Conservation (phyloP, 129 eudicot species). For the Solidago caesia region DNA sequence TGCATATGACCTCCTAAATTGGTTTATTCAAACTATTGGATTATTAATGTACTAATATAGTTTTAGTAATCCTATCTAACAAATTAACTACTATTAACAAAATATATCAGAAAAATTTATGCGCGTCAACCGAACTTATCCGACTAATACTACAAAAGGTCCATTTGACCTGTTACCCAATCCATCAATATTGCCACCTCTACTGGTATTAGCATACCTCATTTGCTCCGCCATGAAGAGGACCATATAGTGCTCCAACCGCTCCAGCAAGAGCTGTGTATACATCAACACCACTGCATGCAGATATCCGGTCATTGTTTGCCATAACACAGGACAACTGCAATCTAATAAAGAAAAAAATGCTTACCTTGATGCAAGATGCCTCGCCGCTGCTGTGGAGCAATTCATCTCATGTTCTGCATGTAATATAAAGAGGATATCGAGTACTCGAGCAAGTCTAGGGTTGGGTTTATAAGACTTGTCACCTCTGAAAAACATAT, state of each 20-base stretch:
- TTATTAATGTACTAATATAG: no score
- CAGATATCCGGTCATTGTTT: slow-evolving; percentile 16
- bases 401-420: slow-evolving; percentile 99
- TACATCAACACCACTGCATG: slow-evolving; percentile 94
- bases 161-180: not conserved
- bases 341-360: not conserved
- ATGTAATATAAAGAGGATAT: slow-evolving; percentile 85
- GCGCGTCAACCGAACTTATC: not conserved
- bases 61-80: no score
- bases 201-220: slow-evolving; percentile 52
- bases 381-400: slow-evolving; percentile 96
- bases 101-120: no score
- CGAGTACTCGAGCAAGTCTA: slow-evolving; percentile 89
- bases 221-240: slow-evolving; percentile 99
- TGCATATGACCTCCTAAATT: no score
- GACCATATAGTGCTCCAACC: slow-evolving; percentile 98
- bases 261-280: slow-evolving; percentile 98
- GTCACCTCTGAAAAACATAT: slow-evolving; percentile 64
- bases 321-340: not conserved
- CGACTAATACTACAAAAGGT: no score
- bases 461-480: slow-evolving; percentile 93
- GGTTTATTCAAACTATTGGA: no score
- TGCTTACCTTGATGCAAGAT: slow-evolving; percentile 87
- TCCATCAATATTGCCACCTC: not conserved
- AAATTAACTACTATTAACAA: no score